Conservation (phyloP, 1,139 yeast genomes). For the Suhomyces guaymorum region DNA sequence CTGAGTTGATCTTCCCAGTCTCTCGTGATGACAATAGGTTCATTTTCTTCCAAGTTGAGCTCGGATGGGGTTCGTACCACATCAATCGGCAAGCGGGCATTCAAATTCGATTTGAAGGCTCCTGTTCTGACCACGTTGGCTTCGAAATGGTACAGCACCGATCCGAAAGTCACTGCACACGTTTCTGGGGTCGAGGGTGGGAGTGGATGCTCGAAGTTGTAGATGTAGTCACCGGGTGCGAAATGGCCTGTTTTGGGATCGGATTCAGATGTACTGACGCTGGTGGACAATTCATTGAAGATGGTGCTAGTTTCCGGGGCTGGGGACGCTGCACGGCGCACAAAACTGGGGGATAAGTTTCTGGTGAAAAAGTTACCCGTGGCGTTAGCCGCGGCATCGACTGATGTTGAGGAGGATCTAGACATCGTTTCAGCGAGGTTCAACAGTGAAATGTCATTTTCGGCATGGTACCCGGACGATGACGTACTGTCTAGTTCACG, state of each 20-base stretch:
- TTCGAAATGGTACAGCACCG: constrained; percentile 67
- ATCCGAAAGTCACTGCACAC: constrained; percentile 76
- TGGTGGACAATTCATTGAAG: constrained; percentile 23
- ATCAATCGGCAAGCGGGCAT: constrained; percentile 62
- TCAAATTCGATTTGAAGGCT: constrained; percentile 75
- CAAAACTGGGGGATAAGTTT: constrained; percentile 31
- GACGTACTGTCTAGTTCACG: constrained; percentile 32
- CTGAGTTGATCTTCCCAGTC: constrained; percentile 93
- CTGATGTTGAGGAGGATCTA: constrained; percentile 9
- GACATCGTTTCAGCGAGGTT: constrained; percentile 28
- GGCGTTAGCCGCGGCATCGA: not conserved
- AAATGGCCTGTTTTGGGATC: constrained; percentile 35
- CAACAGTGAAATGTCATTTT: constrained; percentile 35
- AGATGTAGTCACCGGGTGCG: constrained; percentile 84
- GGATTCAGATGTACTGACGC: constrained; percentile 21
- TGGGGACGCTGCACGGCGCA: constrained; percentile 45
- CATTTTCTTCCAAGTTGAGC: constrained; percentile 80
- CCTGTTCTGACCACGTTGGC: constrained; percentile 76
- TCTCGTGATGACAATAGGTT: constrained; percentile 85
- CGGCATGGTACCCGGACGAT: constrained; percentile 11
- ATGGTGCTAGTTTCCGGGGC: constrained; percentile 10
- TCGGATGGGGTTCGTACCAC: constrained; percentile 78
- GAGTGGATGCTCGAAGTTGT: constrained; percentile 87
- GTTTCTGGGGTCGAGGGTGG: constrained; percentile 85
- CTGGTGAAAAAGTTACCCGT: constrained; percentile 31